Evolutionary conservation across 192 early-diverging fungal species (phyloP).

Genomic region (Coemansia guatemalensis): DNA sequence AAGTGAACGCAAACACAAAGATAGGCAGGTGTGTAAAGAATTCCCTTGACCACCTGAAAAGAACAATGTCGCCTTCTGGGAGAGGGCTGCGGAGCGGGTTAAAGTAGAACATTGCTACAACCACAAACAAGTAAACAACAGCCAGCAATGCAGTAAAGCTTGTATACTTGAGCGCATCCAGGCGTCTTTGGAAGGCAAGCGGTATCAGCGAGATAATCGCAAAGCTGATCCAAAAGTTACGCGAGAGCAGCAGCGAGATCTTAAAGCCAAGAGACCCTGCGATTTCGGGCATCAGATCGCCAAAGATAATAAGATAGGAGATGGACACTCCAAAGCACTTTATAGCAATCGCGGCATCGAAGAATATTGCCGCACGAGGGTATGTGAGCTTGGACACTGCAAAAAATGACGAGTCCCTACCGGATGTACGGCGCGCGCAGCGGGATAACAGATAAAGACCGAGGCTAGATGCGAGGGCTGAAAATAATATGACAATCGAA

Average conservation of each 20-base stretch:
- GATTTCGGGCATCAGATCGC: constrained; percentile 87
- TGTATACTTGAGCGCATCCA: constrained; percentile 91
- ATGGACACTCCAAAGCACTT: constrained; percentile 98
- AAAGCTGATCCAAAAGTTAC: constrained; percentile 84
- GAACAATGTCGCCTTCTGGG: constrained; percentile 59
- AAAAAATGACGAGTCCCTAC: constrained; percentile 87
- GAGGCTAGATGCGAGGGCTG: constrained; percentile 69
- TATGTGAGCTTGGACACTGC: constrained; percentile 89
- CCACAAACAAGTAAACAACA: constrained; percentile 80
- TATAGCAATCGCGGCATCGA: constrained; percentile 96
- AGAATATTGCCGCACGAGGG: constrained; percentile 80
- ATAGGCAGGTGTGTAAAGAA: constrained; percentile 84
- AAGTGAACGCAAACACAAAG: constrained; percentile 99
- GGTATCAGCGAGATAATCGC: constrained; percentile 73
- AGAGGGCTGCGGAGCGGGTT: constrained; percentile 60
- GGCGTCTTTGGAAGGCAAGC: constrained; percentile 72
- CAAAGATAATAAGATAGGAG: constrained; percentile 93
- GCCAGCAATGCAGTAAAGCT: constrained; percentile 82
- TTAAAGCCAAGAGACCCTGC: constrained; percentile 34
- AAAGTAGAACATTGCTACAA: constrained; percentile 79
- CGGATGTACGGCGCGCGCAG: constrained; percentile 72
- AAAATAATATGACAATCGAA: constrained; percentile 75
- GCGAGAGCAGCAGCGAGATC: constrained; percentile 54
- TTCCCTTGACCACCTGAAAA: constrained; percentile 58
- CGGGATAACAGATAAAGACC: constrained; percentile 84